Base-by-base conservation (phyloP, 768 basidiomycete species). In the Hortiboletus flavorubellus region DNA sequence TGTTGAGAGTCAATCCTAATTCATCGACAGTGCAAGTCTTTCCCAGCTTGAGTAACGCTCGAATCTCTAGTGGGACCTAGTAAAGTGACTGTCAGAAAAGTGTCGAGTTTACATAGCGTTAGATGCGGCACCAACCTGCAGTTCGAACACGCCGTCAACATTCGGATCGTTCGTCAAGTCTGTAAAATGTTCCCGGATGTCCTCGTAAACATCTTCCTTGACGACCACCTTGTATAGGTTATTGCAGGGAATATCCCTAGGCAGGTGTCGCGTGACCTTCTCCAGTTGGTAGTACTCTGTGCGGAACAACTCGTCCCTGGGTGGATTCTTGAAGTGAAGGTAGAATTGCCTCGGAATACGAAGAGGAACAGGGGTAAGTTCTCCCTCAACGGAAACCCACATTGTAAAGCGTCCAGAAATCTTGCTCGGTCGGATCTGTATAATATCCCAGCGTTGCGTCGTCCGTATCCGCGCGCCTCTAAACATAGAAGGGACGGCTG, bases 131-230 rank as follows among this genome's bases (percentile, higher is more conserved):
- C 77, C 41, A 59, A 93, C 92, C 80, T 98, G 94, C 18, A 87
- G 78, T 73, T 99, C 97, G 64, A 87, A 99, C 4, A 97, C 89
- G 1, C 93, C 93, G 62, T 98, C 93, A 9, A 98, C 92, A 65
- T 91, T 93, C 0, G 95, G 91, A 64, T 95, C 91, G 65, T 97
- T 97, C 55, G 84, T 91, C 47, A 98, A 77, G 67, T 94, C 87
- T 16, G 93, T 86, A 66, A 98, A 98, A 68, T 97, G 92, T 53
- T 92, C 88, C 62, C 92, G 87, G 31, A 87, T 90, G 31, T 89
- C 84, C 31, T 87, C 78, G 71, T 90, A 99, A 15, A 87, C 73
- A 6, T 89, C 86, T 67, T 98, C 97, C 33, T 86, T 81, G 23
- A 94, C 91, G 11, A 81, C 75, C 29, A 98, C 75, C 62, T 86